phyloP scores from a whole-genome alignment of 352 stramenopile genomes.

The Heterotrichella gracilis region DNA sequence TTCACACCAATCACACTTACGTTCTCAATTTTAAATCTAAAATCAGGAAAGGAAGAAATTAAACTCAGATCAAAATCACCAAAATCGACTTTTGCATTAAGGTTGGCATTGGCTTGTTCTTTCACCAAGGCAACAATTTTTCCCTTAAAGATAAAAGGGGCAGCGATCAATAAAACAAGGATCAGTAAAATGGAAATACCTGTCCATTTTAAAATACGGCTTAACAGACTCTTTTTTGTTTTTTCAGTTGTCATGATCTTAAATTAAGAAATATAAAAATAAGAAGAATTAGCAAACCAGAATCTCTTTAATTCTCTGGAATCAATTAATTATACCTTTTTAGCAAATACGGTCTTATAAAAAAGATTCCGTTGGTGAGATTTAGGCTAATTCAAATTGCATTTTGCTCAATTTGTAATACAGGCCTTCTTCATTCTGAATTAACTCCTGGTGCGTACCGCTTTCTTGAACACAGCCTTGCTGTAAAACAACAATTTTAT shows the following conservation, averaged over 20 bases:
- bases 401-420: no score
- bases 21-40: neutral
- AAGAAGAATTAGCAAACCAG: no score
- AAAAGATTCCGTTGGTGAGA: no score
- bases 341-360: no score
- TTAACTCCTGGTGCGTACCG: slow-evolving; percentile 50
- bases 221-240: neutral
- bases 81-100: slow-evolving; percentile 1
- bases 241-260: neutral
- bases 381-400: no score
- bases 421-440: no score
- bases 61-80: neutral
- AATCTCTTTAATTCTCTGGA: no score
- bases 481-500: slow-evolving; percentile 45
- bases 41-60: neutral
- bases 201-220: neutral
- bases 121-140: neutral
- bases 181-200: neutral
- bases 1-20: neutral
- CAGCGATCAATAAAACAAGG: neutral
- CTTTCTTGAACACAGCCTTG: slow-evolving; percentile 39
- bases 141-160: neutral
- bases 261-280: no score
- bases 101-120: neutral
- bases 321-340: no score